A percentile compares a stretch with the other conserved stretches of the same genome.
These are phyloP conservation scores for Pichia kudriavzevii DNA, from an alignment of 1,139 yeast species.

Conservation along the genomic window DNA sequence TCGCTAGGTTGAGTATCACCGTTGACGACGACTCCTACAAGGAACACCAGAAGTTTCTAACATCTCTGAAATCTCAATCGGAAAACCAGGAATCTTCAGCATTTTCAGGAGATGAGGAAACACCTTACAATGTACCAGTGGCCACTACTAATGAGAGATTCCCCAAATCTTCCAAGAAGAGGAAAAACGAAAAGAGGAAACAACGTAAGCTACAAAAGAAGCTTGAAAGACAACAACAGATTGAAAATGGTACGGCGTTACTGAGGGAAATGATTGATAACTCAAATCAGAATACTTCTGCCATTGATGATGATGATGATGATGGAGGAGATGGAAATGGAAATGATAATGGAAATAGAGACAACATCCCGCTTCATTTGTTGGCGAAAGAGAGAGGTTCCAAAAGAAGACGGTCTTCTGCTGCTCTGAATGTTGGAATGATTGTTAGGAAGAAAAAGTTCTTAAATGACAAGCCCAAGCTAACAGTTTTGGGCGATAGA, in stretches of 20 bases:
- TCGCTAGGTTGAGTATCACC: conserved; percentile 27
- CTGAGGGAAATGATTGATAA: not conserved
- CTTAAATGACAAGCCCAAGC: conserved; percentile 24
- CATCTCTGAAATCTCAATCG: conserved; percentile 14
- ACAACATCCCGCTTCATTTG: not conserved
- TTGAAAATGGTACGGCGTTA: not conserved
- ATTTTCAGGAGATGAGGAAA: conserved; percentile 12
- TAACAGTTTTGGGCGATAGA: conserved; percentile 16
- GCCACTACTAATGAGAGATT: too few relatives aligned
- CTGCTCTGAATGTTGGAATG: conserved; percentile 27
- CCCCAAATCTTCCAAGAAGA: too few relatives aligned
- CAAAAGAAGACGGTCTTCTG: conserved; percentile 41
- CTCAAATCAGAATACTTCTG: conserved; percentile 1
- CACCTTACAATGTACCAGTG: too few relatives aligned
- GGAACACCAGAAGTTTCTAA: conserved; percentile 17
- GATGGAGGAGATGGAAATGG: too few relatives aligned
- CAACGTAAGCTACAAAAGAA: not conserved
- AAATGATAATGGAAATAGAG: not conserved
- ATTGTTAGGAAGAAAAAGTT: conserved; percentile 31
- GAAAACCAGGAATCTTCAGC: conserved; percentile 31
- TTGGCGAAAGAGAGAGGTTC: conserved; percentile 2
- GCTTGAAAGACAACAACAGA: not conserved
- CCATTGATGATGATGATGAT: conserved; percentile 8
- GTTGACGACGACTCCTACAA: conserved; percentile 16
- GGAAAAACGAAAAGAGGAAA: conserved; percentile 8